Conservation (phyloP, 2,329 filamentous ascomycete species). For the Talaromyces amestolkiae region DNA sequence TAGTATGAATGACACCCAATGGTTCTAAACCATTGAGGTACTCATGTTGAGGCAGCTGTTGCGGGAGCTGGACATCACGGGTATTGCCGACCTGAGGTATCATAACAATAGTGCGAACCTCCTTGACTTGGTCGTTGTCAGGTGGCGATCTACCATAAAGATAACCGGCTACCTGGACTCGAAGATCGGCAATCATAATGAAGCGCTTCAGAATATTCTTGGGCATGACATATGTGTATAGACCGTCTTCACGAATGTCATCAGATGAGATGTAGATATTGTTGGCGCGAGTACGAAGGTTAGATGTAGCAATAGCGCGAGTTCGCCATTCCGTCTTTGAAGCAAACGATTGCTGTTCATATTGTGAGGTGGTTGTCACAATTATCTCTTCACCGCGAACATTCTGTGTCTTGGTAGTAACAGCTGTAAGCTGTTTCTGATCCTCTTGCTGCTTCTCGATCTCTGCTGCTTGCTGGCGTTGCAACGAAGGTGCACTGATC, state of each 20-base stretch:
- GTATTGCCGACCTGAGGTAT: constrained; percentile 93
- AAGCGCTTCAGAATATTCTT: constrained; percentile 99
- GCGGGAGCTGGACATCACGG: constrained; percentile 85
- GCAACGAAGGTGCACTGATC: constrained; percentile 95
- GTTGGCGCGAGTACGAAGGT: constrained; percentile 88
- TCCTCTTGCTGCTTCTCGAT: constrained; percentile 99
- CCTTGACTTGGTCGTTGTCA: constrained; percentile 96
- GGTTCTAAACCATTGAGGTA: constrained; percentile 84
- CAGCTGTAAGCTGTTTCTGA: constrained; percentile 91
- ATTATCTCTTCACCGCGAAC: constrained; percentile 96
- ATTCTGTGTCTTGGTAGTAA: constrained; percentile 98
- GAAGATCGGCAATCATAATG: constrained; percentile 93
- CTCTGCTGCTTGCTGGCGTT: constrained; percentile 95
- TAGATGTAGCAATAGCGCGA: constrained; percentile 91
- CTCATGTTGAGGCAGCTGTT: constrained; percentile 87
- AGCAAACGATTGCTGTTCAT: constrained; percentile 94
- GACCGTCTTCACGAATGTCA: constrained; percentile 82
- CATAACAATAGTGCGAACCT: constrained; percentile 95
- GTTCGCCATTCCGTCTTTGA: constrained; percentile 99
- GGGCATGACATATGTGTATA: constrained; percentile 95
- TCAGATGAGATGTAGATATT: constrained; percentile 99
- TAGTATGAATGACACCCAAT: constrained; percentile 90
- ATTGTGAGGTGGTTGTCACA: constrained; percentile 95
- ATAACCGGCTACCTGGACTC: constrained; percentile 94
- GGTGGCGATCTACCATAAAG: constrained; percentile 89